A percentile compares a stretch with the other conserved stretches of the same genome.
phyloP scores from a whole-genome alignment of 2,329 filamentous ascomycete species.

The Thielaviopsis cerberus region DNA sequence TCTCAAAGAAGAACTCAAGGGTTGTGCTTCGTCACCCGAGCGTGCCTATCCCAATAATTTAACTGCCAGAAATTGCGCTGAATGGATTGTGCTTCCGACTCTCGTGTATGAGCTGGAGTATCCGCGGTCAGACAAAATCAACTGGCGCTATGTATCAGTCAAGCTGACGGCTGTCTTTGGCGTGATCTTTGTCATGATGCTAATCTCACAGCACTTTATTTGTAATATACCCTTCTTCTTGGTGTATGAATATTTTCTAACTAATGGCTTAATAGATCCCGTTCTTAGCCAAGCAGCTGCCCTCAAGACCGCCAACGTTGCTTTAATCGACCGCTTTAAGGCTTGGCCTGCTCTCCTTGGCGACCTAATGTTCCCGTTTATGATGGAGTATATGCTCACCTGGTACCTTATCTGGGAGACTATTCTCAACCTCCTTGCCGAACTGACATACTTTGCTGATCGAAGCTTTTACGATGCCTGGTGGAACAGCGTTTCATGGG shows the following conservation, averaged over 20 bases:
- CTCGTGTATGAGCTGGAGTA: conserved; percentile 67
- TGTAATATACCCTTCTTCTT: conserved; percentile 20
- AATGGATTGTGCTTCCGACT: conserved; percentile 58
- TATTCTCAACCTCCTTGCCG: conserved; percentile 55
- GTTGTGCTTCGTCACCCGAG: conserved; percentile 33
- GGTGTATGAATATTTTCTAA: conserved; percentile 5
- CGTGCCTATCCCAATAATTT: conserved; percentile 52
- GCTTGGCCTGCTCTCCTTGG: conserved; percentile 59
- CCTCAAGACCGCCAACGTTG: conserved; percentile 48
- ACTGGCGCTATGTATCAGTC: conserved; percentile 58
- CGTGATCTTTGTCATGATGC: conserved; percentile 59
- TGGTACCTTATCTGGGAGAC: conserved; percentile 75
- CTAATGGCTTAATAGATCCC: conserved; percentile 28
- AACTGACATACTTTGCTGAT: conserved; percentile 60
- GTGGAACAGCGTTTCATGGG: conserved; percentile 50
- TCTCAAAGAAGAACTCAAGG: conserved; percentile 44
- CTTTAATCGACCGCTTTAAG: conserved; percentile 39
- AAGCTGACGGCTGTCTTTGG: conserved; percentile 54
- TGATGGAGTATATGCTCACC: conserved; percentile 58
- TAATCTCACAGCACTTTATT: conserved; percentile 58
- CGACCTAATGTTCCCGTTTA: conserved; percentile 59
- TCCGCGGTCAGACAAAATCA: conserved; percentile 46
- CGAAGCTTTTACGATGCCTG: conserved; percentile 50
- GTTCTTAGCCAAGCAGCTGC: conserved; percentile 47
- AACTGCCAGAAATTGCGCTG: conserved; percentile 43